Evolutionary conservation across 164 flowering plant species (phyloP), one percentile per base, ranked within the genome.

Genomic region (Vitis riparia): DNA sequence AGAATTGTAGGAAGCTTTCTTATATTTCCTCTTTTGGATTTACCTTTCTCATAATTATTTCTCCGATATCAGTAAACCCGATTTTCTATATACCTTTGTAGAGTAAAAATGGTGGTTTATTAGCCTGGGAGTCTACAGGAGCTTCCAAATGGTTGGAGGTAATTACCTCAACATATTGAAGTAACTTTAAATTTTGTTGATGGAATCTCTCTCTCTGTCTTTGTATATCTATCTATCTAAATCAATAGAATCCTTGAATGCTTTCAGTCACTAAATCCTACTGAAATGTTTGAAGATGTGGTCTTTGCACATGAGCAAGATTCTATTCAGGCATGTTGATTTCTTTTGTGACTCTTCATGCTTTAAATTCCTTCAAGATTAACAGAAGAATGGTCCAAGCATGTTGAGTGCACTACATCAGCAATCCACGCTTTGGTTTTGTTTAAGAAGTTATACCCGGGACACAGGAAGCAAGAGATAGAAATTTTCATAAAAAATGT

Each of bases 341-440:
- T 17, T 17, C 17, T 17, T 17, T 17, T 17, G 17, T 17, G 17
- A 17, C 17, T 17, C 17, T 17, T 17, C 17, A 17, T 17, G 17
- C 17, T 17, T 17, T 17, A 17, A 17, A 17, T 17, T 17, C 17
- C 17, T 17, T 17, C 17, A 17, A 17, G 17, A 17, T 17, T 17
- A 17, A 17, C 13, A 1, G 0, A 14, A 3, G 5, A 16, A 8
- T 44, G 11, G n/a, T 59, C 27, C 64, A 66, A 63, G 64, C 75
- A 77, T n/a, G 68, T 74, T 5, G 83, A 80, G 72, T 80, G 83
- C 83, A 83, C 88, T 0, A 63, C 83, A 15, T 79, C 85, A 2
- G 72, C 80, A 23, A 68, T 83, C 64, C 78, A 80, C 16, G 84
- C 81, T 7, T 70, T 85, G 3, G 59, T 75, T 9, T 3, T 77